Evolutionary conservation across 306 rosid genomes (phyloP), one percentile per base, ranked within the genome.

Genomic region (Corylus avellana): DNA sequence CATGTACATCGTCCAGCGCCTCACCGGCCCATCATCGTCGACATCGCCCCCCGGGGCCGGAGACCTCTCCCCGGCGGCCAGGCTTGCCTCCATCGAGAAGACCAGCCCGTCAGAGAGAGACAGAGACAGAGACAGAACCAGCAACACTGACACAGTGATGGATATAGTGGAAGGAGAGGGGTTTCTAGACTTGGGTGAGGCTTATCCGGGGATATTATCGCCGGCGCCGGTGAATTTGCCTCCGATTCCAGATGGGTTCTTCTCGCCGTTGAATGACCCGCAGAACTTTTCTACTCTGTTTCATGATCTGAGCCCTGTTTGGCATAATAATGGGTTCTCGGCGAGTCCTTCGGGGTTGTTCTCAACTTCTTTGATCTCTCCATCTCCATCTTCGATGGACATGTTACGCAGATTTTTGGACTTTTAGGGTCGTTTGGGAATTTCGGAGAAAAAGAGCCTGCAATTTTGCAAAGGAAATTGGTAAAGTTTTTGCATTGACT

Each of bases 1-100:
- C 92, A 91, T 90, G 98, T 89, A 94, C 84, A 73, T 88, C 13
- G 98, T 95, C 39, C 99, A 95, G 81, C 92, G 98, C 61, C 97
- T 95, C 75, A 95, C 99, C 16, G 99, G 99, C 0, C 88, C 92
- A 7, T 27, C 97, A n/a, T 62, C 74, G 13, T 78, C 85, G 0
- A 84, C 79, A 54, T 20, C 83, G 1, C 25, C 77, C 17, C 64
- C 70, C 49, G 66, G 83, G 76, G 63, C 88, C 37, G 97, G 94
- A 5, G 90, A 85, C 13, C 79, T 95, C 0, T 95, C 99, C 0
- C 99, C 99, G 46, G 99, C 99, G 8, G 99, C 98, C 12, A 88
- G 98, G 20, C 78, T 93, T 1, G 99, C 99, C 32, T 84, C 98
- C 9, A 93, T 95, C 17, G 97, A 93, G 39, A 91, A 84, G 71